Conservation (phyloP, 176 grass and related monocot species). For the Tillandsia fasciculata region DNA sequence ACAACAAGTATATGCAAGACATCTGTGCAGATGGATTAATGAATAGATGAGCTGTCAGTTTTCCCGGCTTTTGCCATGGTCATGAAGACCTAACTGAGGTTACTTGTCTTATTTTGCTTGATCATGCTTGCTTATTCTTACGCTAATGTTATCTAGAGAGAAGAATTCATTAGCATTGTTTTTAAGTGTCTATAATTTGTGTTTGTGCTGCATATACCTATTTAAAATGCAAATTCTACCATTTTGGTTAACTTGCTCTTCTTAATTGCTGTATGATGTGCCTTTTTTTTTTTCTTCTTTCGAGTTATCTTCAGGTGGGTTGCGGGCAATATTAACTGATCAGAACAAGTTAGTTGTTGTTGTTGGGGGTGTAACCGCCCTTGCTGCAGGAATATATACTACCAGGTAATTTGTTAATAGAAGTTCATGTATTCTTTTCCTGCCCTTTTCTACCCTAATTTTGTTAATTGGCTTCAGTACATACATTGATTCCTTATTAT, state of each 20-base stretch:
- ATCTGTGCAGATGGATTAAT: no score
- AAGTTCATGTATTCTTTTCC: not conserved
- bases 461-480: not conserved
- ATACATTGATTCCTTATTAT: not conserved
- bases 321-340: constrained; percentile 83
- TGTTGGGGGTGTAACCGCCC: constrained; percentile 73
- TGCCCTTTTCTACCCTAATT: not conserved
- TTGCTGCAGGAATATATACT: constrained; percentile 80
- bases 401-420: constrained; percentile 45
- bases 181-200: no score
- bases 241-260: not conserved
- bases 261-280: not conserved
- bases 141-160: no score
- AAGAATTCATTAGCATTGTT: no score
- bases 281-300: not conserved
- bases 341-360: constrained; percentile 86
- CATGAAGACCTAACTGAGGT: no score
- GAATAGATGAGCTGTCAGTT: no score
- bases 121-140: no score
- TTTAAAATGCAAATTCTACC: not conserved
- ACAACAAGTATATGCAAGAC: no score
- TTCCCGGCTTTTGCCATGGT: no score
- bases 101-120: no score
- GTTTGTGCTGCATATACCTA: no score
- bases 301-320: constrained; percentile 43